These are phyloP conservation scores for Penicillium alfredii DNA, from an alignment of 495 filamentous ascomycete species.

Conservation along the genomic window DNA sequence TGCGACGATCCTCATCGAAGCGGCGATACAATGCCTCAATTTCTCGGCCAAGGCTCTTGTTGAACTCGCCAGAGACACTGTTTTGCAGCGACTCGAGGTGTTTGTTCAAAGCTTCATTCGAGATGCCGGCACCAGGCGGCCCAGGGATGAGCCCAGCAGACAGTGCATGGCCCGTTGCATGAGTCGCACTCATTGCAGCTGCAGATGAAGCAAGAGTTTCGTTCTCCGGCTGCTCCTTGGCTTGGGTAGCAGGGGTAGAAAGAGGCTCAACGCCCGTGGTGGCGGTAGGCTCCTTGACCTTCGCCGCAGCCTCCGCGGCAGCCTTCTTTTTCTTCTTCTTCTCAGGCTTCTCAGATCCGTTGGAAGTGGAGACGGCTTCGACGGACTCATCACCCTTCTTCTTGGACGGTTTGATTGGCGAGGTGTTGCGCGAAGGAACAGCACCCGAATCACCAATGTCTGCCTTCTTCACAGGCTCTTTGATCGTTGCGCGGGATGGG, in stretches of 20 bases:
- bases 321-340: constrained; percentile 59
- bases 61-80: constrained; percentile 50
- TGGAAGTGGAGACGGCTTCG: constrained; percentile 23
- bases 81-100: constrained; percentile 52
- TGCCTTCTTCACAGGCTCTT: constrained; percentile 37
- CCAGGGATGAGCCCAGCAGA: constrained; percentile 5
- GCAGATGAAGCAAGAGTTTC: constrained; percentile 16
- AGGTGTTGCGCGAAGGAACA: constrained; percentile 32
- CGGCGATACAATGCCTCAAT: constrained; percentile 54
- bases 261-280: constrained; percentile 16
- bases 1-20: constrained; percentile 59
- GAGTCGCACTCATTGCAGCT: constrained; percentile 6
- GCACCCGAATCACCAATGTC: constrained; percentile 25
- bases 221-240: constrained; percentile 12
- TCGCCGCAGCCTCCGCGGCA: constrained; percentile 31
- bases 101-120: constrained; percentile 39
- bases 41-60: constrained; percentile 49
- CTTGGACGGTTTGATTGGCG: constrained; percentile 39
- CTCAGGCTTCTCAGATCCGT: constrained; percentile 42
- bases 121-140: constrained; percentile 16
- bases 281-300: constrained; percentile 24
- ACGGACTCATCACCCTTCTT: constrained; percentile 40
- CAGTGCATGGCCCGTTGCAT: constrained; percentile 3
- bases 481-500: constrained; percentile 28
- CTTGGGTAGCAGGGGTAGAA: constrained; percentile 3